Percentiles rank a stretch among this genome's conserved stretches.
phyloP scores from a whole-genome alignment of 129 eudicot genomes.

The Chrysanthemum lavandulifolium region DNA sequence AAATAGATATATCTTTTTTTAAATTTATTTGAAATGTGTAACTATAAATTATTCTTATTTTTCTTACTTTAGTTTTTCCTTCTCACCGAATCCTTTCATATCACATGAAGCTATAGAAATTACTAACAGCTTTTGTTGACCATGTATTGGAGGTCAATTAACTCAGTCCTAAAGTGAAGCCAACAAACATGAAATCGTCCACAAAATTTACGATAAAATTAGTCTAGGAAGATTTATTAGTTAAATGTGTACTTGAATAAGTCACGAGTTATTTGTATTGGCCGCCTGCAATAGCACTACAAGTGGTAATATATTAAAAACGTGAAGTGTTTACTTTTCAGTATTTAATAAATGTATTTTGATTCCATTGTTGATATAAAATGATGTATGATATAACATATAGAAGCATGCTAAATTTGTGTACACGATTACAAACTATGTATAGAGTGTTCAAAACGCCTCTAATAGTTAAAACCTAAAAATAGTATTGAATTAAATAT shows the following conservation, averaged over 20 bases:
- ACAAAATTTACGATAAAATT: constrained; percentile 2
- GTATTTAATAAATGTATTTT: background rate
- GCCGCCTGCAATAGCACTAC: constrained; percentile 11
- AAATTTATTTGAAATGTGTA: no score
- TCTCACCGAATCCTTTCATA: no score
- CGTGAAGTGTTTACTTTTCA: background rate
- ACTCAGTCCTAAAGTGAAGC: background rate
- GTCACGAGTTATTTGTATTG: constrained; percentile 8
- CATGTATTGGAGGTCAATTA: background rate
- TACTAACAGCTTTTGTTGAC: background rate
- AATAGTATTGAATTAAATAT: no score
- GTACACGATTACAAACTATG: no score
- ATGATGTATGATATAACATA: background rate
- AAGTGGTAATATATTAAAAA: background rate
- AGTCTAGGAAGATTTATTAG: background rate
- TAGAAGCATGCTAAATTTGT: no score
- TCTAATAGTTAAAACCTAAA: no score
- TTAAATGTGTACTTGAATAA: constrained; percentile 15
- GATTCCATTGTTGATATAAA: background rate
- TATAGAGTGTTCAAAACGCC: no score
- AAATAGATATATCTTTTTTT: no score
- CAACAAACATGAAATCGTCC: constrained; percentile 9
- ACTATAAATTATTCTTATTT: no score
- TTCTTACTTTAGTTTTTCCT: no score
- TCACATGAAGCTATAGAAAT: no score